phyloP scores from a whole-genome alignment of 2,329 filamentous ascomycete species.

The Ophiostoma sp. region DNA sequence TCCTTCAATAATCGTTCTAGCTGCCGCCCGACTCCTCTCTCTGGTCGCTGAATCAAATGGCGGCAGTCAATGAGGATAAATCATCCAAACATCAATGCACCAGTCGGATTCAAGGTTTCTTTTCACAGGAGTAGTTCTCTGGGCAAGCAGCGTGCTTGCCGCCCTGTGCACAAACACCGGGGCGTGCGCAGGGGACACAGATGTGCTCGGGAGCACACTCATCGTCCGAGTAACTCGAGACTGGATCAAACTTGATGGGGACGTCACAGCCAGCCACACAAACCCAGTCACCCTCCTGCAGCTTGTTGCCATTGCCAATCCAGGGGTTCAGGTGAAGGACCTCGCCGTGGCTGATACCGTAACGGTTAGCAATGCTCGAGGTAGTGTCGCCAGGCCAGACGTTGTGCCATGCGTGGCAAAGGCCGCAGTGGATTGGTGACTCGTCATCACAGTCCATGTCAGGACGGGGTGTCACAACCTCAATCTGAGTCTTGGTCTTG shows the following conservation, averaged over 20 bases:
- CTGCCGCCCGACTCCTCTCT: background rate
- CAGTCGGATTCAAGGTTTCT: background rate
- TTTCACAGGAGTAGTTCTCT: slow-evolving; percentile 21
- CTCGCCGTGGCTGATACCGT: slow-evolving; percentile 13
- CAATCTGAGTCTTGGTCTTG: slow-evolving; percentile 9
- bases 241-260: background rate
- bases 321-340: slow-evolving; percentile 21
- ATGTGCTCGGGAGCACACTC: slow-evolving; percentile 34
- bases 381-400: slow-evolving; percentile 17
- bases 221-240: slow-evolving; percentile 15
- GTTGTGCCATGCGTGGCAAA: slow-evolving; percentile 21
- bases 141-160: slow-evolving; percentile 23
- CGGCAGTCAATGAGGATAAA: background rate
- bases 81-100: background rate
- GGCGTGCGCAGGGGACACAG: slow-evolving; percentile 23
- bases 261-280: slow-evolving; percentile 21
- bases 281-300: slow-evolving; percentile 19
- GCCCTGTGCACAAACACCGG: slow-evolving; percentile 19
- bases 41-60: background rate
- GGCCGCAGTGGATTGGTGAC: slow-evolving; percentile 7
- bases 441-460: background rate
- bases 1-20: background rate
- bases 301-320: slow-evolving; percentile 2
- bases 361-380: slow-evolving; percentile 10
- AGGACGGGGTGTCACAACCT: background rate